These are phyloP conservation scores for Cyberlindnera bimundalis DNA, from an alignment of 805 yeast species.

Conservation along the genomic window DNA sequence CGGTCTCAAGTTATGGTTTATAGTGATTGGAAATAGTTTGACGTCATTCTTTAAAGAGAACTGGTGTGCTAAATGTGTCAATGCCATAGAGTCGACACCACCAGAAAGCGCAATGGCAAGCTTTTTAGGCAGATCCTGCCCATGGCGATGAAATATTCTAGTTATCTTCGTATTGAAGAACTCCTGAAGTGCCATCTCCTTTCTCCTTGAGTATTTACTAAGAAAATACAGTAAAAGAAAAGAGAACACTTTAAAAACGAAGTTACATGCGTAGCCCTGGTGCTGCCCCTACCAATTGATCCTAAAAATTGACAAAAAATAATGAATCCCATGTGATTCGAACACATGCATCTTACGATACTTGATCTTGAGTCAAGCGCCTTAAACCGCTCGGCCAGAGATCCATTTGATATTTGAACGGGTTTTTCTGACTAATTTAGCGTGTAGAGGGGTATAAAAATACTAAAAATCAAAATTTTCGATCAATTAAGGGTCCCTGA, in stretches of 20 bases:
- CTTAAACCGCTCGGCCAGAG: slow-evolving; percentile 26
- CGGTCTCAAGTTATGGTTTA: slow-evolving; percentile 58
- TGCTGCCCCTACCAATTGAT: slow-evolving; percentile 8
- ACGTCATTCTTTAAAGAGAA: slow-evolving; percentile 33
- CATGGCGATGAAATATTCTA: slow-evolving; percentile 10
- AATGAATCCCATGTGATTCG: slow-evolving; percentile 24
- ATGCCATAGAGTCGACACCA: slow-evolving; percentile 78
- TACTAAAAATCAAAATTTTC: not conserved
- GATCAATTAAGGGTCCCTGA: too few species aligned
- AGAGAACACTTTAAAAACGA: not conserved
- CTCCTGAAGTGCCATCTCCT: slow-evolving; percentile 2
- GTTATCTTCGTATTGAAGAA: slow-evolving; percentile 7
- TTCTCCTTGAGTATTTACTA: not conserved
- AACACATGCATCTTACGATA: slow-evolving; percentile 25
- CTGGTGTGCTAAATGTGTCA: slow-evolving; percentile 46
- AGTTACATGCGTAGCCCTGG: not conserved
- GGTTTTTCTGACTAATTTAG: not conserved
- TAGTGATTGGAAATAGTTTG: slow-evolving; percentile 52
- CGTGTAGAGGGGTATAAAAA: too few species aligned
- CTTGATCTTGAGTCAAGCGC: slow-evolving; percentile 25
- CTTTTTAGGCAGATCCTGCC: slow-evolving; percentile 24
- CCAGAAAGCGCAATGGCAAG: slow-evolving; percentile 68
- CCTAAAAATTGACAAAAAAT: slow-evolving; percentile 7
- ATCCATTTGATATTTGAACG: slow-evolving; percentile 12
- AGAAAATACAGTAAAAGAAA: not conserved